Conservation (phyloP, 192 early-diverging fungal species). For the Coemansia sp. region DNA sequence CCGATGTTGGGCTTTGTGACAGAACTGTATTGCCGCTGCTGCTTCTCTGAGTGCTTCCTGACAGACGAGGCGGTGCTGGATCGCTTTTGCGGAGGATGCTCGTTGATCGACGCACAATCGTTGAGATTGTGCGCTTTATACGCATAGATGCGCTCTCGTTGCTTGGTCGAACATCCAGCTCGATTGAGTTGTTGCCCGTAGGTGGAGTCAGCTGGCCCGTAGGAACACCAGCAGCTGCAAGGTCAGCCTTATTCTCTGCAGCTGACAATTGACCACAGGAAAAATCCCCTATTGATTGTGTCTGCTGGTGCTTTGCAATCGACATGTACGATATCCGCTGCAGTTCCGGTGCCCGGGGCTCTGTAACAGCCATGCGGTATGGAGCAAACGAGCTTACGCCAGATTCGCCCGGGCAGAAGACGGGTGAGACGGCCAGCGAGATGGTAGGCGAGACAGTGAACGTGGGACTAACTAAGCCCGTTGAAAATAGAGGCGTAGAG, state of each 20-base stretch:
- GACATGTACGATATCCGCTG: slow-evolving; percentile 16
- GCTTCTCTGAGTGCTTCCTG: slow-evolving; percentile 7
- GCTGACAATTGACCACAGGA: neutral
- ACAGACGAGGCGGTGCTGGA: neutral
- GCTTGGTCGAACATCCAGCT: slow-evolving; percentile 14
- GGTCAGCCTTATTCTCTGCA: slow-evolving; percentile 3
- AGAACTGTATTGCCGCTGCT: slow-evolving; percentile 10
- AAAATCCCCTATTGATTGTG: slow-evolving; percentile 1
- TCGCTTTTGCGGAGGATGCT: slow-evolving; percentile 35
- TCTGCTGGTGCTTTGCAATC: slow-evolving; percentile 7
- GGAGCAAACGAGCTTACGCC: slow-evolving; percentile 29
- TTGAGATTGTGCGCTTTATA: slow-evolving; percentile 47
- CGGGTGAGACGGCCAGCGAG: slow-evolving; percentile 13
- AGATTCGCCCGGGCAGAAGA: neutral
- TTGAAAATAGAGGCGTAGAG: neutral
- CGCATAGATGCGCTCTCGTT: slow-evolving; percentile 16
- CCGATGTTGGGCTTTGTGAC: neutral
- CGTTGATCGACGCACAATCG: slow-evolving; percentile 39
- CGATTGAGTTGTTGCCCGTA: slow-evolving; percentile 20
- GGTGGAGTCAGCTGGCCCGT: slow-evolving; percentile 28
- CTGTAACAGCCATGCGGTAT: slow-evolving; percentile 35
- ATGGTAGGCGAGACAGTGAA: slow-evolving; percentile 22
- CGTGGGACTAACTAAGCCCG: slow-evolving; percentile 23
- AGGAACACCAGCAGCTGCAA: neutral
- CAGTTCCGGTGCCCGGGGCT: slow-evolving; percentile 40